Evolutionary conservation across 345 rosid species (phyloP), one percentile per base, ranked within the genome.

Genomic region (Acer campestre): DNA sequence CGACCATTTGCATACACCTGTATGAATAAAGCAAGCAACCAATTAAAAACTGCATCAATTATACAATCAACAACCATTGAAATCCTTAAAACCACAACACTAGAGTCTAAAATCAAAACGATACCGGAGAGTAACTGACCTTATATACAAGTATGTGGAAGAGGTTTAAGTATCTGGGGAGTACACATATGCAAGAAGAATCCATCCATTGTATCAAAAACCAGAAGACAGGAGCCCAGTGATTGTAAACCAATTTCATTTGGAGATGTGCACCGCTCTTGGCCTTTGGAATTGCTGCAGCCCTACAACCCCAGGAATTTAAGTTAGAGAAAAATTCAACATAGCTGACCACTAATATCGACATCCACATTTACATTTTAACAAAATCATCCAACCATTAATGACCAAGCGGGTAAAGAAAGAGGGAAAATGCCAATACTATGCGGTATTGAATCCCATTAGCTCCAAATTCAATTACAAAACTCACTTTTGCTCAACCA

Each of bases 241-340:
- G 92, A 86, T 93, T 88, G 84, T 89, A 90, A 17, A 90, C 94
- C 87, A 96, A 77, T 85, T 94, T 94, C 99, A 96, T 92, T 80
- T 90, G 95, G 73, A 96, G 87, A 8, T 82, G 87, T 0, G 87
- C 88, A 61, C 97, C 95, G 25, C 88, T 85, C 80, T 94, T 94
- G 20, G 87, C 94, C 83, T 85, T 88, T 11, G 99, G 99, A 79
- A 96, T 92, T 78, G 91, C 90, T 71, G 91, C 89, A 72, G 99
- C 97, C 84, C 99, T 96, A 77, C 61, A 55, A 20, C 67, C 67
- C 58, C 68, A 61, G 31, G 72, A 12, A 67, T 46, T 55, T 62
- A 71, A 7, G 56, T 65, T 44, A 82, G 75, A 44, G 14, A 53
- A 53, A 61, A 61, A 64, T 8, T 2, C 68, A 62, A 49, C 63